Conservation (phyloP, 805 yeast genomes). For the Candida cerambycidarum region DNA sequence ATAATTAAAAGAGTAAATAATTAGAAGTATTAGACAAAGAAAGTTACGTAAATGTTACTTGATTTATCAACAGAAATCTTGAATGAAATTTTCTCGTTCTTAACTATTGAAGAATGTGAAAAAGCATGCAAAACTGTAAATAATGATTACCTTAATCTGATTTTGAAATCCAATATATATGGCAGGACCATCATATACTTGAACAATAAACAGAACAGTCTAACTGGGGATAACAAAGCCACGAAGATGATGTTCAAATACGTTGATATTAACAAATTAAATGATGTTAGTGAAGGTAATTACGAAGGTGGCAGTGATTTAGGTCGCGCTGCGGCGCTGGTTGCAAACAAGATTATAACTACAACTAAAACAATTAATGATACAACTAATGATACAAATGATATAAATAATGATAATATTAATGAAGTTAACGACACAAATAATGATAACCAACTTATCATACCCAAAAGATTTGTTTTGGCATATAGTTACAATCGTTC, state of each 20-base stretch:
- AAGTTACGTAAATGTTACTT: neutral
- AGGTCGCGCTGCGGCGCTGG: neutral
- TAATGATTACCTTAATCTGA: slow-evolving; percentile 3
- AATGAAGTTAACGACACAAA: neutral
- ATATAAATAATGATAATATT: neutral
- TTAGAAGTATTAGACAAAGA: neutral
- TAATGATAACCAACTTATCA: slow-evolving; percentile 1
- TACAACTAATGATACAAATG: neutral
- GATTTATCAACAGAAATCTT: slow-evolving; percentile 16
- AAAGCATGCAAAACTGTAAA: neutral
- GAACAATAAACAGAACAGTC: slow-evolving; percentile 5
- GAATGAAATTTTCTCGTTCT: slow-evolving; percentile 11
- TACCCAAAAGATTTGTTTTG: slow-evolving; percentile 15
- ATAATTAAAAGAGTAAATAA: neutral
- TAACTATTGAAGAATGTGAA: slow-evolving; percentile 15
- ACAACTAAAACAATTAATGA: neutral
- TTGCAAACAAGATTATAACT: neutral
- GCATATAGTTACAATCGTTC: slow-evolving; percentile 12
- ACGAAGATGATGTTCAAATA: slow-evolving; percentile 12
- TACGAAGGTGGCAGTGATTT: neutral
- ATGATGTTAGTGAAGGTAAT: neutral
- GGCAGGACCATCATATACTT: slow-evolving; percentile 14
- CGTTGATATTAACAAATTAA: slow-evolving; percentile 7
- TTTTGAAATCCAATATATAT: slow-evolving; percentile 12
- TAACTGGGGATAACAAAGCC: slow-evolving; percentile 5